Evolutionary conservation across 306 rosid species (phyloP).

Genomic region (Chamaecrista fasciculata): DNA sequence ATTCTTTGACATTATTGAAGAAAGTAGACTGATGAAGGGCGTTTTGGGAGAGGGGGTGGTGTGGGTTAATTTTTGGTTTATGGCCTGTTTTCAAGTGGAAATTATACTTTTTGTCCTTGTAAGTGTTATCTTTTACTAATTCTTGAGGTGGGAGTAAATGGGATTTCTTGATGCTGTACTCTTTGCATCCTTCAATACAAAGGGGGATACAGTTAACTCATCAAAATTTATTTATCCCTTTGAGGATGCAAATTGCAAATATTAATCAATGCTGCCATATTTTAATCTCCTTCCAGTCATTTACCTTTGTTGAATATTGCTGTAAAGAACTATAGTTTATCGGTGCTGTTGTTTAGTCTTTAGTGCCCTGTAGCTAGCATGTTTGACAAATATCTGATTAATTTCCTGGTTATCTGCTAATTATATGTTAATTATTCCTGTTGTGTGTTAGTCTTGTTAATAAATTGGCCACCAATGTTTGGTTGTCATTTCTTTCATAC

Average conservation of each 20-base stretch:
- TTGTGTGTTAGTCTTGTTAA: constrained; percentile 19
- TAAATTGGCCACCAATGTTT: constrained; percentile 1
- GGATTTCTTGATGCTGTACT: neutral
- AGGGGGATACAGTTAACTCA: too few species aligned
- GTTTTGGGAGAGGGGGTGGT: neutral
- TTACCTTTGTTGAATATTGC: too few species aligned
- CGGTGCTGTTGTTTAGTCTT: too few species aligned
- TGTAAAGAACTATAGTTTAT: neutral
- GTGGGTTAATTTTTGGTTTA: neutral
- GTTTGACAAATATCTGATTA: neutral
- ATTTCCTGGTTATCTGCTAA: neutral
- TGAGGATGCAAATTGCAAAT: too few species aligned
- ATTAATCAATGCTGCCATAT: too few species aligned
- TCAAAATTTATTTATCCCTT: too few species aligned
- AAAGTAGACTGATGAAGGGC: neutral
- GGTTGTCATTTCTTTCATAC: constrained; percentile 7
- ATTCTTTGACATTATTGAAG: neutral
- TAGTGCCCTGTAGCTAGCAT: neutral
- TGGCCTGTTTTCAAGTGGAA: neutral
- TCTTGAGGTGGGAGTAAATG: neutral
- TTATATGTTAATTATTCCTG: constrained; percentile 7
- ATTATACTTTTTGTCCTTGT: neutral
- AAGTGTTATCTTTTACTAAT: neutral
- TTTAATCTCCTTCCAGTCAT: too few species aligned
- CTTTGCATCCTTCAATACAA: neutral